These are phyloP conservation scores for Leccinellum luteum DNA, from an alignment of 768 basidiomycete species.

Conservation along the genomic window DNA sequence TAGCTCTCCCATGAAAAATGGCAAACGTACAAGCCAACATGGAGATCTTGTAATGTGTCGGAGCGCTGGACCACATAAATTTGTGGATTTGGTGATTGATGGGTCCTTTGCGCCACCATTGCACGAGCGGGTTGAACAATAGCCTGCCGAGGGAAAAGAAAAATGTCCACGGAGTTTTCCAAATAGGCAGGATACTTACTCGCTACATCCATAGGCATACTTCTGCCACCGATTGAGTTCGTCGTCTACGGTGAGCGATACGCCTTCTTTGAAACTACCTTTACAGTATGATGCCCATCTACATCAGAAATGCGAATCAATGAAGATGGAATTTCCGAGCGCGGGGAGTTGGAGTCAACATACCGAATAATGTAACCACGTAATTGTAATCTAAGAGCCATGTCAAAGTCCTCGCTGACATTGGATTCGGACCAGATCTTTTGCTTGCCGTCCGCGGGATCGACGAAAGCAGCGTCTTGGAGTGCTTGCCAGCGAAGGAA, in stretches of 20 bases:
- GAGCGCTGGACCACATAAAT: conserved; percentile 75
- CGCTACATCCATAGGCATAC: conserved; percentile 66
- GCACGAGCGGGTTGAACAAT: conserved; percentile 77
- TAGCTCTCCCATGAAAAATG: not conserved
- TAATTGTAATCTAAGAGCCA: conserved; percentile 57
- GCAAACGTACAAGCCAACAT: conserved; percentile 49
- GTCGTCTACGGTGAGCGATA: conserved; percentile 85
- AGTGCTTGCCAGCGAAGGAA: conserved; percentile 89
- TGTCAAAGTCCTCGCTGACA: conserved; percentile 70
- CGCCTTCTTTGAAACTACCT: conserved; percentile 88
- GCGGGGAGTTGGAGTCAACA: conserved; percentile 1
- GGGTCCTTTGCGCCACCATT: conserved; percentile 79
- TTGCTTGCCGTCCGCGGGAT: conserved; percentile 54
- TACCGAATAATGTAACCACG: conserved; percentile 70
- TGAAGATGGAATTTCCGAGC: conserved; percentile 1
- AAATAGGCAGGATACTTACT: conserved; percentile 39
- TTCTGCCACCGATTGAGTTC: conserved; percentile 94
- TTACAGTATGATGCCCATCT: conserved; percentile 81
- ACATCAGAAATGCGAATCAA: not conserved
- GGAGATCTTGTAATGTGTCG: conserved; percentile 79
- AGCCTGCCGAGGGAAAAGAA: conserved; percentile 45
- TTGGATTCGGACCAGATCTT: conserved; percentile 68
- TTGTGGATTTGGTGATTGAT: conserved; percentile 77
- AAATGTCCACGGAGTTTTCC: not conserved
- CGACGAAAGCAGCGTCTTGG: conserved; percentile 79